Conservation (phyloP, 1,284 basidiomycete genomes). For the Abortiporus biennis region DNA sequence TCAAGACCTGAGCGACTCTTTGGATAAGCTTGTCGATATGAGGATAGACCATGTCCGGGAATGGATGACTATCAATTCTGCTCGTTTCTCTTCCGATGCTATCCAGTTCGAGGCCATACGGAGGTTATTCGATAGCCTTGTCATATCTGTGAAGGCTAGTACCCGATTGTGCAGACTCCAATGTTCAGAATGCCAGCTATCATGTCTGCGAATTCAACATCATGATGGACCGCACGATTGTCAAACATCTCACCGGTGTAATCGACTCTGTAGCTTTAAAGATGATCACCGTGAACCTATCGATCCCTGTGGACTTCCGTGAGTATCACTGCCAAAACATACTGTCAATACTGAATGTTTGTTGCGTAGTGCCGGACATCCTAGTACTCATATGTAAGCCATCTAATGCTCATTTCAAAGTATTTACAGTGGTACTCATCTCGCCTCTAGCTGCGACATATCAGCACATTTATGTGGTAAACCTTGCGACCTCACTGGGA, state of each 20-base stretch:
- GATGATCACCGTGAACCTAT: constrained; percentile 25
- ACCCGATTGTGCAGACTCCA: constrained; percentile 42
- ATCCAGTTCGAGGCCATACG: constrained; percentile 41
- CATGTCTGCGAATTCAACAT: constrained; percentile 36
- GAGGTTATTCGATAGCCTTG: constrained; percentile 33
- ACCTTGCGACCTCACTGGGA: constrained; percentile 9
- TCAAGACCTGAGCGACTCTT: constrained; percentile 26
- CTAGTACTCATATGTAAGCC: constrained; percentile 44
- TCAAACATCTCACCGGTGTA: constrained; percentile 40
- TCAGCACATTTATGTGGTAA: constrained; percentile 13
- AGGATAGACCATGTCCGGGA: constrained; percentile 39
- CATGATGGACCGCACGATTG: constrained; percentile 47
- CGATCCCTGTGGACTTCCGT: constrained; percentile 39
- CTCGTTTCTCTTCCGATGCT: constrained; percentile 34
- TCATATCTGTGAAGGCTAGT: constrained; percentile 37
- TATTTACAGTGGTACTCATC: neutral
- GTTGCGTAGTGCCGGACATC: constrained; percentile 44
- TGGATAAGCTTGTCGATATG: constrained; percentile 31
- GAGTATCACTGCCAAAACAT: constrained; percentile 15
- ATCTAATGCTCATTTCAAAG: no score
- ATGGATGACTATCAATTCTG: constrained; percentile 46
- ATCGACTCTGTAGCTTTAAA: constrained; percentile 35
- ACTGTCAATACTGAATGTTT: neutral
- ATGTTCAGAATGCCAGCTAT: constrained; percentile 41
- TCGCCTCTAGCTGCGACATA: constrained; percentile 10